These are phyloP conservation scores for Phytophthora constricta DNA, from an alignment of 352 stramenopile genomes.

Conservation along the genomic window DNA sequence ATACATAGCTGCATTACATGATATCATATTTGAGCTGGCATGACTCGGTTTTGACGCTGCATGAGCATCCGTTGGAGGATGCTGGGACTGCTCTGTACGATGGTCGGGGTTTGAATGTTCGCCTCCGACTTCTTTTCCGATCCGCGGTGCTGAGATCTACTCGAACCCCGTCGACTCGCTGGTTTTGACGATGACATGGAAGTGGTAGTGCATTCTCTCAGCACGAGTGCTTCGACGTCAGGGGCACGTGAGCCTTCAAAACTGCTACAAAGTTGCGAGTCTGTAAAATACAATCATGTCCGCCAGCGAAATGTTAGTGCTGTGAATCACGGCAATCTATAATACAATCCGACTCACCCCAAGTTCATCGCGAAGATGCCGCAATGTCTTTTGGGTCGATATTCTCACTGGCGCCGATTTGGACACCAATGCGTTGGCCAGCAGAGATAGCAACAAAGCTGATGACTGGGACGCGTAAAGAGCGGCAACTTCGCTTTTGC, in stretches of 20 bases:
- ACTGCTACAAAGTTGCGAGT: constrained; percentile 8
- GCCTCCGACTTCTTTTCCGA: background rate
- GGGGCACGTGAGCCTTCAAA: constrained; percentile 7
- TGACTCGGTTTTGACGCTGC: constrained; percentile 61
- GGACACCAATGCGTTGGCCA: constrained; percentile 41
- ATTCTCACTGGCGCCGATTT: constrained; percentile 57
- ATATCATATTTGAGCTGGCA: constrained; percentile 23
- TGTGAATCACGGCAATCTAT: too few relatives aligned
- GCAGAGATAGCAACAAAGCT: constrained; percentile 28
- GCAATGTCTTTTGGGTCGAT: constrained; percentile 51
- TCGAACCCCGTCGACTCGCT: background rate
- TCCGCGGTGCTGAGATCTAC: background rate
- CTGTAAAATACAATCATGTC: background rate
- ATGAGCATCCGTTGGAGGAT: constrained; percentile 70
- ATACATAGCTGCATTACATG: too few relatives aligned
- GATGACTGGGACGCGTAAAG: constrained; percentile 31
- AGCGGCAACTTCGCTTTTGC: constrained; percentile 31
- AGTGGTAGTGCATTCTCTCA: constrained; percentile 6
- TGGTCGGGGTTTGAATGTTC: constrained; percentile 5
- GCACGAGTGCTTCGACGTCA: constrained; percentile 3
- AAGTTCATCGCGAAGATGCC: constrained; percentile 46
- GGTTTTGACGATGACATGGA: background rate
- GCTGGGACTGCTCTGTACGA: constrained; percentile 36
- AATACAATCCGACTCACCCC: constrained; percentile 35
- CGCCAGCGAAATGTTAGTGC: background rate